A percentile compares a stretch with the other conserved stretches of the same genome.
Evolutionary conservation across 768 basidiomycete genomes (phyloP).

Genomic region (Leccinum ochraceum): DNA sequence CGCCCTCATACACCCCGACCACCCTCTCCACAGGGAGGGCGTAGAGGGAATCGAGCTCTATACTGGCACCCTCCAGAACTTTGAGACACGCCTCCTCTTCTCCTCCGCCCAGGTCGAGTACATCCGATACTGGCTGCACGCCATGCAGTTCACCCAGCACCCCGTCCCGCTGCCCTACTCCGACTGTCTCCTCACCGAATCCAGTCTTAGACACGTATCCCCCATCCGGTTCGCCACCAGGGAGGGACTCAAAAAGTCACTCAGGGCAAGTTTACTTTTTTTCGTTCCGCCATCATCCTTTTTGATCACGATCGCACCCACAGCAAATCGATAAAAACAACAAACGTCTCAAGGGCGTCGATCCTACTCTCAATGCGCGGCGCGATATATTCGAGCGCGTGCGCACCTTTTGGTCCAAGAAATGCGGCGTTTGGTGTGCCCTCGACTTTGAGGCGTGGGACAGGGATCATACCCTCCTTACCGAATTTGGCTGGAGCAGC

Average conservation of each 20-base stretch:
- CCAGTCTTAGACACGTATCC: conserved; percentile 57
- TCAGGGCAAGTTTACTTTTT: conserved; percentile 48
- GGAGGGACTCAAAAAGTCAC: conserved; percentile 52
- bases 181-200: conserved; percentile 66
- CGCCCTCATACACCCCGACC: conserved; percentile 64
- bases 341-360: conserved; percentile 68
- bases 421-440: conserved; percentile 71
- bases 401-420: conserved; percentile 60
- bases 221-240: conserved; percentile 58
- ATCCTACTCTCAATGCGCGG: conserved; percentile 52
- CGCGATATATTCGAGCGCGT: conserved; percentile 69
- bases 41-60: conserved; percentile 69
- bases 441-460: conserved; percentile 89
- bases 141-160: conserved; percentile 63
- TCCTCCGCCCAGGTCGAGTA: conserved; percentile 87
- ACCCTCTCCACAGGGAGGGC: conserved; percentile 68
- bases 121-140: conserved; percentile 79
- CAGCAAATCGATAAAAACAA: conserved; percentile 81
- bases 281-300: not conserved
- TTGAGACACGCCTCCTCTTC: conserved; percentile 78
- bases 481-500: conserved; percentile 81
- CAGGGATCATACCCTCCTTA: conserved; percentile 65
- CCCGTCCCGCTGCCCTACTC: conserved; percentile 76
- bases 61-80: conserved; percentile 72
- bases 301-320: not conserved